A percentile compares a stretch with the other conserved stretches of the same genome.
phyloP scores from a whole-genome alignment of 129 eudicot species.

The Rutidosis leptorrhynchoides region DNA sequence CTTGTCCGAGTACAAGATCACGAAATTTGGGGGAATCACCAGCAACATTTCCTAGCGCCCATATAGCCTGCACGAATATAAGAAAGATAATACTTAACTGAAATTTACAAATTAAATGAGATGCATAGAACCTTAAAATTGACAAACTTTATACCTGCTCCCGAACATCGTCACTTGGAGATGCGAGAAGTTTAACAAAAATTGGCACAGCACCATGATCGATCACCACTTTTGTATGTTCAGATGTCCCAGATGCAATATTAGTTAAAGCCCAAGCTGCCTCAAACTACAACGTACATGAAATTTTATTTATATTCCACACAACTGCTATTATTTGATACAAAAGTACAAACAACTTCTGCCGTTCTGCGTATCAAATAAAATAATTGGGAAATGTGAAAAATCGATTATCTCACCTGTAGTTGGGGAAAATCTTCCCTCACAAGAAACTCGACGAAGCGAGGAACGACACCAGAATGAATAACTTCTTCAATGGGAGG shows the following conservation, averaged over 20 bases:
- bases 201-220: conserved; percentile 89
- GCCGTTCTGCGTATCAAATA: neutral
- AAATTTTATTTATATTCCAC: neutral
- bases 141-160: conserved; percentile 60
- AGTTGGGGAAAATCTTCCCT: conserved; percentile 83
- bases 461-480: conserved; percentile 83
- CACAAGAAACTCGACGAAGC: conserved; percentile 74
- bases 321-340: neutral
- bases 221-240: conserved; percentile 76
- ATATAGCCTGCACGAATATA: conserved; percentile 52
- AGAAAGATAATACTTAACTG: neutral
- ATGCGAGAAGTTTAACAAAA: conserved; percentile 74
- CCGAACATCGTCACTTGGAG: conserved; percentile 84
- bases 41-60: conserved; percentile 91
- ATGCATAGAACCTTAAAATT: neutral
- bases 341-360: neutral
- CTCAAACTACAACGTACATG: conserved; percentile 50
- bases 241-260: conserved; percentile 90
- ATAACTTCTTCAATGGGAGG: conserved; percentile 93
- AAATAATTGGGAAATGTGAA: conserved; percentile 4
- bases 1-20: conserved; percentile 65
- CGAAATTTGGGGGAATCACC: conserved; percentile 87
- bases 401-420: conserved; percentile 55
- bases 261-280: conserved; percentile 94
- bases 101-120: neutral